phyloP scores from a whole-genome alignment of 1,139 yeast genomes.

The Torulaspora globosa region DNA sequence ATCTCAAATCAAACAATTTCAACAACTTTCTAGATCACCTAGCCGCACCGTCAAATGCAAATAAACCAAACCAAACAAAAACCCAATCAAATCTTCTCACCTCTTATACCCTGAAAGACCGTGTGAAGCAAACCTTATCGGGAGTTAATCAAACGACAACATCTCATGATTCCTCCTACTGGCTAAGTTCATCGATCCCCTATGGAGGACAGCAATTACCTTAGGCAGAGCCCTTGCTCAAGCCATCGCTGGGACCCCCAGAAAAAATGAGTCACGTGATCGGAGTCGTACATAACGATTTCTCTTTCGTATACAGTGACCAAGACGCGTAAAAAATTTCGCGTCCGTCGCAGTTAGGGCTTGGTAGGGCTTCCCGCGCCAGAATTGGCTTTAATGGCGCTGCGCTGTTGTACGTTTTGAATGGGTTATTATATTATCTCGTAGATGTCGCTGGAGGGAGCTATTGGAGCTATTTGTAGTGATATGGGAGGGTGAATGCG shows the following conservation, averaged over 20 bases:
- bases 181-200: background rate
- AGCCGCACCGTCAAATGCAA: background rate
- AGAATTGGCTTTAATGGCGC: no score
- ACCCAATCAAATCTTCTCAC: background rate
- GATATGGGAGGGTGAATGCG: no score
- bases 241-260: background rate
- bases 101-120: background rate
- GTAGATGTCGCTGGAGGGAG: no score
- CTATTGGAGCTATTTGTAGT: no score
- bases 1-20: background rate
- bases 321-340: background rate
- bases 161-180: no score
- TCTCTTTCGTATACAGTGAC: background rate
- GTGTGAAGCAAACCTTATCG: background rate
- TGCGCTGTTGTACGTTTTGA: no score
- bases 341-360: conserved; percentile 2
- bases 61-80: background rate
- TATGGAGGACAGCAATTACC: conserved; percentile 1
- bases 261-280: background rate
- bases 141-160: no score
- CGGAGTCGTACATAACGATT: background rate
- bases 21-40: background rate
- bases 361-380: background rate
- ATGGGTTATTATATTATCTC: no score
- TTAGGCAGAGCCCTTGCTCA: no score